A percentile compares a stretch with the other conserved stretches of the same genome.
phyloP scores from a whole-genome alignment of 352 stramenopile genomes.

The Phytophthora kernoviae region DNA sequence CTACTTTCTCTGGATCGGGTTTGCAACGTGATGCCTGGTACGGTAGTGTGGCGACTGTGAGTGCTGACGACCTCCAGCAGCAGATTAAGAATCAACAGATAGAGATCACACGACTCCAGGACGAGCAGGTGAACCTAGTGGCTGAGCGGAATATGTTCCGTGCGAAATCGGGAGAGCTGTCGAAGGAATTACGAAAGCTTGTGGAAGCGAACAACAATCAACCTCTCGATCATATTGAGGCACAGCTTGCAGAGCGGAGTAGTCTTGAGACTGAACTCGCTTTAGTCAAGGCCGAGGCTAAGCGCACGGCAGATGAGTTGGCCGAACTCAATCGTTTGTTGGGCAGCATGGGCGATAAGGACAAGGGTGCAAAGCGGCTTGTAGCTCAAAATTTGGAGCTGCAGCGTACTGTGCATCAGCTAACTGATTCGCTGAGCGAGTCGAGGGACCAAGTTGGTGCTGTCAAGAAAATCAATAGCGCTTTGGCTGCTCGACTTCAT shows the following conservation, averaged over 20 bases:
- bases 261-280: constrained; percentile 60
- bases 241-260: constrained; percentile 63
- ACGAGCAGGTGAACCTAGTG: constrained; percentile 40
- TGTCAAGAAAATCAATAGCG: constrained; percentile 77
- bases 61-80: constrained; percentile 46
- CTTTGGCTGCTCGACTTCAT: constrained; percentile 71
- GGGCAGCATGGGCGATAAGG: constrained; percentile 66
- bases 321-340: constrained; percentile 65
- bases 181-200: constrained; percentile 64
- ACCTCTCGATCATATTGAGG: constrained; percentile 56
- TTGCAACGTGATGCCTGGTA: constrained; percentile 30
- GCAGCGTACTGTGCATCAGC: constrained; percentile 72
- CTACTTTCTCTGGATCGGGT: constrained; percentile 8
- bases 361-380: constrained; percentile 62
- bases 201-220: constrained; percentile 55
- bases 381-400: constrained; percentile 69
- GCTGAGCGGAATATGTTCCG: constrained; percentile 71
- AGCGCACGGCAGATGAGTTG: constrained; percentile 58
- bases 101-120: constrained; percentile 35
- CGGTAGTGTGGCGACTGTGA: constrained; percentile 41
- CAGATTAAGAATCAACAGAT: constrained; percentile 39
- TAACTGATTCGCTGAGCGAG: constrained; percentile 75
- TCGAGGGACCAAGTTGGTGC: constrained; percentile 71
- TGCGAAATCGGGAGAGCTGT: constrained; percentile 51
- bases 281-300: constrained; percentile 55